Evolutionary conservation across 2,329 filamentous ascomycete species (phyloP).

Genomic region (Stachybotrys chartarum): DNA sequence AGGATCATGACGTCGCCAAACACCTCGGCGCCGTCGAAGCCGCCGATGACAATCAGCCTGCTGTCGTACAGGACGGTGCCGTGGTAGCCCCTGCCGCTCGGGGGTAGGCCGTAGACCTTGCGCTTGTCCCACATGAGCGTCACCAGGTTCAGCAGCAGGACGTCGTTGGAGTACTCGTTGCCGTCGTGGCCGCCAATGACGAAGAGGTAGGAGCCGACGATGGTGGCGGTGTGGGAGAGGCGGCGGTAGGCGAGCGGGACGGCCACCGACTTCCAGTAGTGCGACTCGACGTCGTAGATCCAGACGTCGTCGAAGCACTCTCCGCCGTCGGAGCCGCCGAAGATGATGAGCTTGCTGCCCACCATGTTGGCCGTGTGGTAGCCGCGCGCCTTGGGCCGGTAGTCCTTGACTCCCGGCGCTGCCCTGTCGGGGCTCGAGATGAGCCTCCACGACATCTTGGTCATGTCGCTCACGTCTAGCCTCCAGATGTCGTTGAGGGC

Average conservation of each 20-base stretch:
- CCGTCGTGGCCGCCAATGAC: constrained; percentile 65
- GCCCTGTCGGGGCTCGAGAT: constrained; percentile 43
- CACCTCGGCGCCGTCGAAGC: constrained; percentile 61
- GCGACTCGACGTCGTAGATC: constrained; percentile 62
- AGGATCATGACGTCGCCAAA: constrained; percentile 62
- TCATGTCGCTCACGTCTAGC: constrained; percentile 59
- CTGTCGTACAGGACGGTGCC: constrained; percentile 59
- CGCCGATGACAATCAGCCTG: constrained; percentile 56
- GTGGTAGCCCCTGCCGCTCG: constrained; percentile 60
- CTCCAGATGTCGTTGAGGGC: constrained; percentile 67
- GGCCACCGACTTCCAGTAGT: constrained; percentile 50
- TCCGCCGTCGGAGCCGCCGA: constrained; percentile 61
- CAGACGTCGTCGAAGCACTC: constrained; percentile 69
- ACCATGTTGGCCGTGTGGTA: constrained; percentile 71
- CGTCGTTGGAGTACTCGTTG: constrained; percentile 61
- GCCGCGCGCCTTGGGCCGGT: constrained; percentile 55
- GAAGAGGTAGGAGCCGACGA: constrained; percentile 64
- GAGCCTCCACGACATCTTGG: constrained; percentile 62
- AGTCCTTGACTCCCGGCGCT: constrained; percentile 23
- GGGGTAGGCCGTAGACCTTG: constrained; percentile 55
- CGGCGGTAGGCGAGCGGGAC: constrained; percentile 57
- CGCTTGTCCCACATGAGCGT: constrained; percentile 69
- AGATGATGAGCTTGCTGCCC: constrained; percentile 64
- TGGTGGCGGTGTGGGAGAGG: constrained; percentile 61
- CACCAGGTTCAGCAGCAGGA: constrained; percentile 61